Evolutionary conservation across 1,284 basidiomycete species (phyloP).

Genomic region (Farysia itapuensis): DNA sequence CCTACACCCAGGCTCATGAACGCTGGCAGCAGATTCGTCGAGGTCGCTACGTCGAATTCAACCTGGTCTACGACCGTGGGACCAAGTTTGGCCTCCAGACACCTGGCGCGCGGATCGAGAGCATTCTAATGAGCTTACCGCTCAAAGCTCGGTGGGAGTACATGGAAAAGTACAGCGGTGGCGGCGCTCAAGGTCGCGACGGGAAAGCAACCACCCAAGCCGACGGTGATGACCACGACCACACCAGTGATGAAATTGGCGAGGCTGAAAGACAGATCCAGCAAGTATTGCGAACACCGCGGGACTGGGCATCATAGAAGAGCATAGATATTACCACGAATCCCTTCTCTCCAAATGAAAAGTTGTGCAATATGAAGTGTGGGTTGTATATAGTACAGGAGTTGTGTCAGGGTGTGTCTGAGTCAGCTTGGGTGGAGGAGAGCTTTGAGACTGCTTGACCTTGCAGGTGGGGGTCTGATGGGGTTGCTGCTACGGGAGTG

Average conservation of each 20-base stretch:
- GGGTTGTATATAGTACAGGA: too few relatives aligned
- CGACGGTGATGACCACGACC: conserved; percentile 9
- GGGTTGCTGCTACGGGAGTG: conserved; percentile 8
- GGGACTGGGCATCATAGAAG: conserved; percentile 53
- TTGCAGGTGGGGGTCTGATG: too few relatives aligned
- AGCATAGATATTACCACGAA: too few relatives aligned
- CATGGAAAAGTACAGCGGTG: conserved; percentile 49
- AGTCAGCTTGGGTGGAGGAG: too few relatives aligned
- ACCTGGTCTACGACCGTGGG: conserved; percentile 58
- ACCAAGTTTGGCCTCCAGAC: conserved; percentile 59
- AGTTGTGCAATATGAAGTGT: too few relatives aligned
- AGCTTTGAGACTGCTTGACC: too few relatives aligned
- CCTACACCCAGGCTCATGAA: conserved; percentile 34
- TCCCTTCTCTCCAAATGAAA: too few relatives aligned
- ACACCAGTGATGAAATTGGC: conserved; percentile 2
- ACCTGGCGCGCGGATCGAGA: conserved; percentile 58
- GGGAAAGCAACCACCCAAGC: conserved; percentile 18
- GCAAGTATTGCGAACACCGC: conserved; percentile 36
- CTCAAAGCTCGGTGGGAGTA: conserved; percentile 57
- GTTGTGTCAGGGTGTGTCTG: too few relatives aligned
- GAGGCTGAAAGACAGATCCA: conserved; percentile 36
- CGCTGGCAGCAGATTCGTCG: conserved; percentile 55
- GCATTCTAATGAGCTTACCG: conserved; percentile 59
- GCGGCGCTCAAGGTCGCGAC: conserved; percentile 38
- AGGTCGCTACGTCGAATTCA: conserved; percentile 59